Percentiles rank a stretch among this genome's conserved stretches.
Evolutionary conservation across 2,329 filamentous ascomycete genomes (phyloP).

Genomic region (Penicillium sp.): DNA sequence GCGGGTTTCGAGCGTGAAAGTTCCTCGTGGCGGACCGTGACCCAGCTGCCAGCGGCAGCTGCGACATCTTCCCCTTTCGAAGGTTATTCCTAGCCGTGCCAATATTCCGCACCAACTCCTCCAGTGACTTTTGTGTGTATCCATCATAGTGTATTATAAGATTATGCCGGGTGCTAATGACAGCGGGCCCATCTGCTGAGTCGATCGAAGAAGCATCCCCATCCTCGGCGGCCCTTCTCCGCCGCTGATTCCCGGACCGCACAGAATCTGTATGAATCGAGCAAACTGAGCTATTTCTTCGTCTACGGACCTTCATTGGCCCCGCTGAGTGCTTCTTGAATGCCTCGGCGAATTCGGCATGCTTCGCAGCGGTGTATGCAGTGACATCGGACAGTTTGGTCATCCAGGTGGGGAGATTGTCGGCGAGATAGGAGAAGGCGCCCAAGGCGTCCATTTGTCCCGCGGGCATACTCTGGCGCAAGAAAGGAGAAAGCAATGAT

Average conservation of each 20-base stretch:
- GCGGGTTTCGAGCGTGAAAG: neutral
- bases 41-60: conserved; percentile 34
- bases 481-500: neutral
- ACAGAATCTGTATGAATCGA: conserved; percentile 43
- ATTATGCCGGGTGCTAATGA: conserved; percentile 73
- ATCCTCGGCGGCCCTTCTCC: conserved; percentile 42
- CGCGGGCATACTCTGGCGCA: conserved; percentile 14
- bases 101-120: conserved; percentile 80
- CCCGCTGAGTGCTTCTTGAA: conserved; percentile 43
- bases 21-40: conserved; percentile 27
- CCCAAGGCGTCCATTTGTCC: conserved; percentile 47
- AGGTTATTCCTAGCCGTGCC: conserved; percentile 81
- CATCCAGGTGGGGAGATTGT: conserved; percentile 53
- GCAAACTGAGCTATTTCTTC: conserved; percentile 49
- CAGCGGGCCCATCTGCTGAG: conserved; percentile 42
- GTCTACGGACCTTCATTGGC: conserved; percentile 36
- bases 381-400: conserved; percentile 48
- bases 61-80: conserved; percentile 76
- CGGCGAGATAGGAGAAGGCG: conserved; percentile 50
- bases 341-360: conserved; percentile 49
- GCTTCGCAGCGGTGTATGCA: conserved; percentile 44
- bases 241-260: conserved; percentile 21
- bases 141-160: conserved; percentile 93
- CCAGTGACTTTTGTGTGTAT: conserved; percentile 81
- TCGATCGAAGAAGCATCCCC: conserved; percentile 33